Evolutionary conservation across 164 flowering plant species (phyloP).

Genomic region (Santalum album): DNA sequence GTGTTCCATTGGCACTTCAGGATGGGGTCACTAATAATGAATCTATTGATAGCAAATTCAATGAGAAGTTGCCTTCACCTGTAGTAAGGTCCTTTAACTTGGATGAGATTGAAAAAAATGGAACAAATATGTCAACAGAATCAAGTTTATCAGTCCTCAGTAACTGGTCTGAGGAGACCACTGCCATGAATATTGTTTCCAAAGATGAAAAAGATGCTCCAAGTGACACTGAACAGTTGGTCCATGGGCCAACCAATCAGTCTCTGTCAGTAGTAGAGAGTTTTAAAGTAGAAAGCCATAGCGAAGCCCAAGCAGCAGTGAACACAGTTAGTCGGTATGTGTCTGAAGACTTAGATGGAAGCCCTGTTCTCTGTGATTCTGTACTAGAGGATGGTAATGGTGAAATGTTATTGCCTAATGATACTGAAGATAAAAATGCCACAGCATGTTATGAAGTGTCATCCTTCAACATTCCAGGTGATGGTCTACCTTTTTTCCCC

Average conservation of each 20-base stretch:
- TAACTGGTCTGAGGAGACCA: constrained; percentile 3
- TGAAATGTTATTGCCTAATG: too few relatives aligned
- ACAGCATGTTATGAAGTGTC: too few relatives aligned
- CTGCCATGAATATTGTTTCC: constrained; percentile 1
- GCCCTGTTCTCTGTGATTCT: too few relatives aligned
- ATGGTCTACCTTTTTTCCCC: too few relatives aligned
- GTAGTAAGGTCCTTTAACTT: not conserved
- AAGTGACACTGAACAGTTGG: constrained; percentile 7
- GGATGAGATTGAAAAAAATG: constrained; percentile 9
- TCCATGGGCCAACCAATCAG: not conserved
- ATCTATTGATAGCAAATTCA: constrained; percentile 13
- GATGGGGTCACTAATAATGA: constrained; percentile 10
- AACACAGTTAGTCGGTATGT: constrained; percentile 11
- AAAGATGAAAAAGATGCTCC: constrained; percentile 7
- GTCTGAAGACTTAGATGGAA: constrained; percentile 11
- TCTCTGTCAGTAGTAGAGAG: constrained; percentile 6
- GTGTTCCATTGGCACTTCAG: constrained; percentile 9
- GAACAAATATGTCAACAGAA: constrained; percentile 3
- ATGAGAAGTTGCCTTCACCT: constrained; percentile 3
- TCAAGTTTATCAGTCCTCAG: constrained; percentile 5
- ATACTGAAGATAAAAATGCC: not conserved
- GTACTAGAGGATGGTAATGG: too few relatives aligned
- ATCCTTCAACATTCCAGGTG: too few relatives aligned
- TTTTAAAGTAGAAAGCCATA: constrained; percentile 7
- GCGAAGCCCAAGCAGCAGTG: constrained; percentile 10